These are phyloP conservation scores for Pulveroboletus ravenelii DNA, from an alignment of 768 basidiomycete species.

Conservation along the genomic window DNA sequence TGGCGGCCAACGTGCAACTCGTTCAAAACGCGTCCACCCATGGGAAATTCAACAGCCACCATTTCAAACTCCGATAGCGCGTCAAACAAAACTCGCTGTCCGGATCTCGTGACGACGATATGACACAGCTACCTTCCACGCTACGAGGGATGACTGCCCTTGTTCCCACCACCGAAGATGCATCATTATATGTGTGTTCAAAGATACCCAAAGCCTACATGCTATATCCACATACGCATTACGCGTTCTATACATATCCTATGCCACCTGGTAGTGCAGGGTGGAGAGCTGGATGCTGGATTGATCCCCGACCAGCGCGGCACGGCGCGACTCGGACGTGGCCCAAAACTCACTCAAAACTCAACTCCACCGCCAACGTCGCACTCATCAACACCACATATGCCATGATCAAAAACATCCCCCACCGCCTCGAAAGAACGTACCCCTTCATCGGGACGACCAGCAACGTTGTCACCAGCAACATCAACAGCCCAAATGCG, in stretches of 20 bases:
- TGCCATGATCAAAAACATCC: slow-evolving; percentile 65
- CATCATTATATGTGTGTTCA: too few relatives aligned
- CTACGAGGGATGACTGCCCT: too few relatives aligned
- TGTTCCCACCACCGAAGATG: too few relatives aligned
- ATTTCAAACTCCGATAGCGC: slow-evolving; percentile 26
- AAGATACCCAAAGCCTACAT: too few relatives aligned
- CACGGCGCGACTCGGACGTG: too few relatives aligned
- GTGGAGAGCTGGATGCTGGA: too few relatives aligned
- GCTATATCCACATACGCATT: too few relatives aligned
- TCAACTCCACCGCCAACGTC: slow-evolving; percentile 76
- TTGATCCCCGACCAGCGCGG: too few relatives aligned
- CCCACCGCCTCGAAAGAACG: slow-evolving; percentile 77
- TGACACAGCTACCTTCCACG: too few relatives aligned
- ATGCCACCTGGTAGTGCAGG: too few relatives aligned
- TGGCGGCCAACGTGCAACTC: slow-evolving; percentile 17
- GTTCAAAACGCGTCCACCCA: slow-evolving; percentile 33
- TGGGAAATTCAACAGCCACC: slow-evolving; percentile 32
- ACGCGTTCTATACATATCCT: too few relatives aligned
- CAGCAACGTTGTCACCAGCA: slow-evolving; percentile 72
- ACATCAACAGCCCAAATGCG: slow-evolving; percentile 68
- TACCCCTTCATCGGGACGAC: slow-evolving; percentile 85
- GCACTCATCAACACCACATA: slow-evolving; percentile 74
- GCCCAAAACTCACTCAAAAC: slow-evolving; percentile 1
- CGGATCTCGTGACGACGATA: too few relatives aligned
- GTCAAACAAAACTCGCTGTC: slow-evolving; percentile 3